Evolutionary conservation across 768 basidiomycete genomes (phyloP), one percentile per base, ranked within the genome.

Genomic region (Mycena leptocephala): DNA sequence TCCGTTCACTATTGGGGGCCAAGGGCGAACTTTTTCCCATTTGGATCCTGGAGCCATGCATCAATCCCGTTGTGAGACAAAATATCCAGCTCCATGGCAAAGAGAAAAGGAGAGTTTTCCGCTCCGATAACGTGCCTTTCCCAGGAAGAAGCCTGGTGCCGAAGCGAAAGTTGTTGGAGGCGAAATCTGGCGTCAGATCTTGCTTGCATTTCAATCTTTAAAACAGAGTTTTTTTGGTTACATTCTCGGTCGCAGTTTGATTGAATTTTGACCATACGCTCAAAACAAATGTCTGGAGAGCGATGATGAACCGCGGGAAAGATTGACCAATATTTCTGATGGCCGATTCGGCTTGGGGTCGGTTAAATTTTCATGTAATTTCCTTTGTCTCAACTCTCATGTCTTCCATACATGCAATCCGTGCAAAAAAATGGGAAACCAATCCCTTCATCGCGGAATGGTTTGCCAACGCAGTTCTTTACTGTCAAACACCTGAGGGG

Each of bases 381-480:
- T 32, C 10, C n/a, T 33, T 18, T 11, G 9, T n/a, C 18, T 26
- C 59, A 63, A 32, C 69, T 9, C 16, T 22, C 41, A 74, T 74
- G 66, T 74, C 73, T 30, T 61, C 73, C 6, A 20, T 74, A 9
- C 55, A 74, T 14, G 65, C 66, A 9, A 20, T 55, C 3, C 65
- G 73, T 22, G 66, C 73, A 3, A 74, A 68, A 28, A 74, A 62
- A 28, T 74, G 73, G 73, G 66, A 35, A 18, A 62, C 73, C 18
- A 74, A 67, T 16, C 0, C 66, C 11, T 74, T 74, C 33, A 1
- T 74, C 5, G 73, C 66, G 5, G 77, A 78, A 66, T 78, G 77
- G 77, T 64, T 78, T 20, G 33, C 64, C 3, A 76, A 75, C 37
- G 71, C 67, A 0, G 55, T 70, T 10, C 48, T 6, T 14, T 73